Evolutionary conservation across 768 basidiomycete genomes (phyloP).

Genomic region (Tulasnella calospora): DNA sequence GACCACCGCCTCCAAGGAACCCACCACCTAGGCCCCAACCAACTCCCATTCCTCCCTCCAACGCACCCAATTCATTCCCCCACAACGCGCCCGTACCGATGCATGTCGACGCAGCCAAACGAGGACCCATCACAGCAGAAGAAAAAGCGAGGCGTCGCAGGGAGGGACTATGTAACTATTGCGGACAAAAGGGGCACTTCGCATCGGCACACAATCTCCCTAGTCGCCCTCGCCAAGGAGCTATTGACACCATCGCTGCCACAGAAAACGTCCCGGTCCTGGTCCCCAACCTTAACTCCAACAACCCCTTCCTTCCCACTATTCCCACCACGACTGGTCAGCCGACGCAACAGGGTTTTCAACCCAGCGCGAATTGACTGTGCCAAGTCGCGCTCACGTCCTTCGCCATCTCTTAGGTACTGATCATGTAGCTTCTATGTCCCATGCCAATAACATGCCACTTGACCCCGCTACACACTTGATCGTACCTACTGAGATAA

Average conservation of each 20-base stretch:
- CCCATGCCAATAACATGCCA: background rate
- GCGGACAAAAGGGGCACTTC: background rate
- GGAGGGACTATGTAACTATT: background rate
- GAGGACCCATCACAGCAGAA: background rate
- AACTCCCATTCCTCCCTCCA: background rate
- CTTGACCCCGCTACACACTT: background rate
- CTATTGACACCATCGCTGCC: too few relatives aligned
- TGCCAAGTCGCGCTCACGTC: background rate
- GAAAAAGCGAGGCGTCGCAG: background rate
- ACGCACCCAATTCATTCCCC: background rate
- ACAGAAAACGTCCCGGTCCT: background rate
- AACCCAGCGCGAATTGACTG: too few relatives aligned
- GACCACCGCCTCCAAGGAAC: background rate
- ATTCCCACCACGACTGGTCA: background rate
- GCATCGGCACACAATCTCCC: background rate
- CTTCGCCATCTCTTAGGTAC: background rate
- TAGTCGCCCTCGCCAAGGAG: background rate
- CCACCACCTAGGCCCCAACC: too few relatives aligned
- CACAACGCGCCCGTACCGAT: background rate
- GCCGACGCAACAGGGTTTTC: too few relatives aligned
- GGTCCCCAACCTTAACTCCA: background rate
- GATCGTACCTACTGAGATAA: background rate
- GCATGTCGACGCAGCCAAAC: background rate
- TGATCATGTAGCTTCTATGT: background rate
- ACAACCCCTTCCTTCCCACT: background rate